phyloP scores from a whole-genome alignment of 768 basidiomycete species.

The Lactarius quietus region DNA sequence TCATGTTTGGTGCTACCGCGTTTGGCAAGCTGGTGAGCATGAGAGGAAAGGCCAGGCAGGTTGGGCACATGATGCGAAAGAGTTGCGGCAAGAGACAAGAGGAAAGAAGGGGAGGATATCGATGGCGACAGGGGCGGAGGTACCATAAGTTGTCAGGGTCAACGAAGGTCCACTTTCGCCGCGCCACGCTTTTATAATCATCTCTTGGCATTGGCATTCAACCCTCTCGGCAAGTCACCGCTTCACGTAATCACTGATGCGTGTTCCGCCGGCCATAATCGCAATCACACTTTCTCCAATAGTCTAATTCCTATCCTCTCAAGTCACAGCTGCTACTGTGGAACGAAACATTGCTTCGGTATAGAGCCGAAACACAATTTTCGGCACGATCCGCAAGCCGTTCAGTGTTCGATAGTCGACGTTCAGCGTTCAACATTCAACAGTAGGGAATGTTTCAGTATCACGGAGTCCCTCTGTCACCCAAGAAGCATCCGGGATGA shows the following conservation, averaged over 20 bases:
- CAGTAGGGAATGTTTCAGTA: not conserved
- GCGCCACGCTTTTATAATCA: constrained; percentile 8
- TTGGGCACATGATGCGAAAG: constrained; percentile 26
- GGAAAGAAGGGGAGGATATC: constrained; percentile 16
- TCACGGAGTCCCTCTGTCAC: not conserved
- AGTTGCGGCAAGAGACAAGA: constrained; percentile 25
- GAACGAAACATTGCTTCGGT: too few relatives aligned
- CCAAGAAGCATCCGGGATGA: not conserved
- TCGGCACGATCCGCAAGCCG: too few relatives aligned
- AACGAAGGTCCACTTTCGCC: not conserved
- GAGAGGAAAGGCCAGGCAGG: constrained; percentile 5
- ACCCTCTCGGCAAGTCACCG: not conserved
- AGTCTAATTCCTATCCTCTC: too few relatives aligned
- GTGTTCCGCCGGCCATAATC: too few relatives aligned
- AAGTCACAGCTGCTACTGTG: too few relatives aligned
- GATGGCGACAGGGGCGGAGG: constrained; percentile 16
- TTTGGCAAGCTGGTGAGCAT: constrained; percentile 32
- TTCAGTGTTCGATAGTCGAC: too few relatives aligned
- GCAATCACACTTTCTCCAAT: too few relatives aligned
- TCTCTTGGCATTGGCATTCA: too few relatives aligned
- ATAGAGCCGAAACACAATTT: too few relatives aligned
- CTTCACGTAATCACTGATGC: not conserved
- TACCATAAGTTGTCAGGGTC: constrained; percentile 25
- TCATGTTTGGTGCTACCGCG: constrained; percentile 31
- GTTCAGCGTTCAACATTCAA: too few relatives aligned